These are phyloP conservation scores for Yarrowia divulgata DNA, from an alignment of 805 yeast species.

Conservation along the genomic window DNA sequence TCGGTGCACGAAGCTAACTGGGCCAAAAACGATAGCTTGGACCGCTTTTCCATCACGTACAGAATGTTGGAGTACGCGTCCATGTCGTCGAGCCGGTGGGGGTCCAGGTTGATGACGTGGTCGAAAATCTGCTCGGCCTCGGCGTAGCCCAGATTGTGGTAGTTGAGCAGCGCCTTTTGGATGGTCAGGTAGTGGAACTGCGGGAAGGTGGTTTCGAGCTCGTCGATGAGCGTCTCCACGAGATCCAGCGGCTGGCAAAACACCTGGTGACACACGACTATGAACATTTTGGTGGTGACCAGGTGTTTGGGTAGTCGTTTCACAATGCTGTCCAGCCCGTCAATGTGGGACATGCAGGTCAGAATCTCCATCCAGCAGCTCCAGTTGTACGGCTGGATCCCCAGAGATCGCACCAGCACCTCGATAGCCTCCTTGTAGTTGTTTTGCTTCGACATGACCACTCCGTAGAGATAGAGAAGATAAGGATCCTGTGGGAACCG, in stretches of 20 bases:
- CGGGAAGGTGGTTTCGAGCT: conserved; percentile 67
- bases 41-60: conserved; percentile 88
- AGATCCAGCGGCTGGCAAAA: conserved; percentile 56
- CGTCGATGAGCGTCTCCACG: conserved; percentile 59
- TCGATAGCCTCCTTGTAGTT: conserved; percentile 67
- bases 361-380: conserved; percentile 87
- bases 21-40: conserved; percentile 85
- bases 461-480: conserved; percentile 74
- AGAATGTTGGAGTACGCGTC: conserved; percentile 94
- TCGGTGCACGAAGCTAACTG: conserved; percentile 84
- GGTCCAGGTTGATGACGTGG: conserved; percentile 73
- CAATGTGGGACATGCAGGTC: conserved; percentile 64
- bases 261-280: conserved; percentile 65
- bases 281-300: conserved; percentile 63
- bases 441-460: conserved; percentile 67
- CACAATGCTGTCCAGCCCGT: conserved; percentile 55
- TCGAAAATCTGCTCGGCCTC: conserved; percentile 84
- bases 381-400: conserved; percentile 86
- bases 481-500: conserved; percentile 58
- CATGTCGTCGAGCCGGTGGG: conserved; percentile 86
- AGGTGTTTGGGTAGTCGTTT: conserved; percentile 42
- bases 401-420: conserved; percentile 65
- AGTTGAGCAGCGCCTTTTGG: conserved; percentile 81
- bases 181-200: conserved; percentile 73
- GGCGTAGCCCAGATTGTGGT: conserved; percentile 83